phyloP scores from a whole-genome alignment of 768 basidiomycete species.

The Hericium coralloides region DNA sequence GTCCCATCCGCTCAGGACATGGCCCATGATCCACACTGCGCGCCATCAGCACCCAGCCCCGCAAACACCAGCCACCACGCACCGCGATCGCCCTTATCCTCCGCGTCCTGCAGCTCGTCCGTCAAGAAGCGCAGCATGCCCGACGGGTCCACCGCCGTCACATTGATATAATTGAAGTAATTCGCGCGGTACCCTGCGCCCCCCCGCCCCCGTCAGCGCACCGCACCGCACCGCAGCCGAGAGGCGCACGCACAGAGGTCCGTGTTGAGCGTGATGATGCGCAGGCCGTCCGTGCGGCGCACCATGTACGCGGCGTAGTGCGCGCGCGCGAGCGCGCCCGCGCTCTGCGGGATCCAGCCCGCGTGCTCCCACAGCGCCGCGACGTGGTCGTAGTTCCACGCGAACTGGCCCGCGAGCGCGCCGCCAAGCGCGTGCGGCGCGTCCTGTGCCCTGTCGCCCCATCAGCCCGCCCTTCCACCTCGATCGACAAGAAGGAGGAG shows the following conservation, averaged over 20 bases:
- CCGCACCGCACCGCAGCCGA: background rate
- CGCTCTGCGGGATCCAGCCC: conserved; percentile 53
- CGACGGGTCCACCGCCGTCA: conserved; percentile 57
- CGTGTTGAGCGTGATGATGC: conserved; percentile 69
- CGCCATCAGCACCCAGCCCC: background rate
- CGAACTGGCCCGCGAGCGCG: conserved; percentile 48
- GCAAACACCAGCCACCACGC: conserved; percentile 11
- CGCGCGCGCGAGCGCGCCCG: conserved; percentile 45
- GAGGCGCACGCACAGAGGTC: conserved; percentile 51
- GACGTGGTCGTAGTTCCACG: conserved; percentile 74
- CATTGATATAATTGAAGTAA: conserved; percentile 71
- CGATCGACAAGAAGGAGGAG: no score
- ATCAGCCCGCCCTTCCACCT: background rate
- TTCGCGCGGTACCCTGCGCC: conserved; percentile 37
- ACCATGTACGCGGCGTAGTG: conserved; percentile 75
- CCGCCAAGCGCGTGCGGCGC: conserved; percentile 51
- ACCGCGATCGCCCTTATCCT: conserved; percentile 70
- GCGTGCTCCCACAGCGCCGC: conserved; percentile 64
- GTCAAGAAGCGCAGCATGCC: conserved; percentile 75
- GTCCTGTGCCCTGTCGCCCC: conserved; percentile 42
- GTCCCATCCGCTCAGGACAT: conserved; percentile 61
- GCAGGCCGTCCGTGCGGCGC: conserved; percentile 51
- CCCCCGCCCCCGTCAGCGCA: background rate
- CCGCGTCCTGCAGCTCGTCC: conserved; percentile 69
- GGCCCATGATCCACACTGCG: conserved; percentile 43